A percentile compares a stretch with the other conserved stretches of the same genome.
phyloP scores from a whole-genome alignment of 257 asterid species.

The Voacanga thouarsii region DNA sequence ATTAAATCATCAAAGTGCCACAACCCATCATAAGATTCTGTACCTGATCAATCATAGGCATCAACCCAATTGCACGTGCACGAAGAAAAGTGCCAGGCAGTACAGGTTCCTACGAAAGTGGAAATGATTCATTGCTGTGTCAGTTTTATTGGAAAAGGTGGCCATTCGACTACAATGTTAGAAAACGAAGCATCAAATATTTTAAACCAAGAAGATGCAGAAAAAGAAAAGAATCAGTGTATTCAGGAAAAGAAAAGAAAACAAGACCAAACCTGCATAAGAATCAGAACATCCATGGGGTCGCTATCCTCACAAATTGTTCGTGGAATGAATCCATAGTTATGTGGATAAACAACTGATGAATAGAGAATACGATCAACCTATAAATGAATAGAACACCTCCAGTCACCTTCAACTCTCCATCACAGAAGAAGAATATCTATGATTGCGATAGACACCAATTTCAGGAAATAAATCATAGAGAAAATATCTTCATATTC shows the following conservation, averaged over 20 bases:
- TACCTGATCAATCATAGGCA: slow-evolving; percentile 99
- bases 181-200: neutral
- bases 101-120: slow-evolving; percentile 64
- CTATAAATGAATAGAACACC: slow-evolving; percentile 27
- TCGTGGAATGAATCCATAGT: slow-evolving; percentile 89
- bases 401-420: slow-evolving; percentile 12
- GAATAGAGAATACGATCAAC: slow-evolving; percentile 90
- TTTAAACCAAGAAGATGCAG: neutral
- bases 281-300: slow-evolving; percentile 80
- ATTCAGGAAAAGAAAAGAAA: neutral
- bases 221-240: neutral
- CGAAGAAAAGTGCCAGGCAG: slow-evolving; percentile 83
- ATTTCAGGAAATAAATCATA: neutral
- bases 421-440: neutral
- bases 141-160: neutral
- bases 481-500: neutral
- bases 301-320: slow-evolving; percentile 90
- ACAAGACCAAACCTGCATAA: slow-evolving; percentile 72
- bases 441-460: neutral
- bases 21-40: neutral
- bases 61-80: slow-evolving; percentile 94
- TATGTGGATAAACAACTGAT: slow-evolving; percentile 93
- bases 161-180: neutral
- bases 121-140: neutral
- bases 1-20: neutral